Base-by-base conservation (phyloP, 306 rosid genomes). In the Myrica gale region DNA sequence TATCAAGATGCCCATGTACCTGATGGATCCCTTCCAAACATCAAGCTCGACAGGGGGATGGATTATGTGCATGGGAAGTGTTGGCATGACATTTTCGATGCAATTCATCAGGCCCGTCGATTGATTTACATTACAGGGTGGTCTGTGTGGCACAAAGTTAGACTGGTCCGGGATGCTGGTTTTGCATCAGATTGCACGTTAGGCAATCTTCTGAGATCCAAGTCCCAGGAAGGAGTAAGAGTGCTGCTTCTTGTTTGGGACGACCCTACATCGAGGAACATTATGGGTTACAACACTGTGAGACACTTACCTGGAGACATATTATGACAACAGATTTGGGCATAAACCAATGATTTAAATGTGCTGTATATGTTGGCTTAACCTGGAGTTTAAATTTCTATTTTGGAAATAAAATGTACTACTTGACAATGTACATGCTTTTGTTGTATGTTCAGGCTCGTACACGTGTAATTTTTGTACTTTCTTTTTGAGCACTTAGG, bases 211-310 rank as follows among this genome's bases (percentile, higher is more conserved):
- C 83, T 95, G 76, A 89, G 92, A 87, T 53, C 91, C 16, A 95
- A 90, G 85, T 95, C 99, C 39, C 92, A 87, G 78, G 97, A 95
- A 77, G 99, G 99, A 83, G 97, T 95, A 71, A 88, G 99, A 67
- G 99, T 95, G 83, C 89, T 95, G 84, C 93, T 95, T 57, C 99
- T 95, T 84, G 80, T 95, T 71, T 95, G 99, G 99, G 99, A 95
- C 79, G 99, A 95, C 73, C 99, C 97, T 23, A 88, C 99, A 20
- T 95, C 99, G 54, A 92, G 97, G 83, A 95, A 72, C 86, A 92
- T 95, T 83, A 79, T 95, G 58, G 99, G 99, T 68, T 89, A 87
- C 78, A 87, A 70, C 81, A 89, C 92, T 9, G 99, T 92, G 74
- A 90, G 97, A 88, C 52, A 32, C 71, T 76, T 74, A 47, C 32